These are phyloP conservation scores for Fraxinus dipetala DNA, from an alignment of 305 asterid species.

Conservation along the genomic window DNA sequence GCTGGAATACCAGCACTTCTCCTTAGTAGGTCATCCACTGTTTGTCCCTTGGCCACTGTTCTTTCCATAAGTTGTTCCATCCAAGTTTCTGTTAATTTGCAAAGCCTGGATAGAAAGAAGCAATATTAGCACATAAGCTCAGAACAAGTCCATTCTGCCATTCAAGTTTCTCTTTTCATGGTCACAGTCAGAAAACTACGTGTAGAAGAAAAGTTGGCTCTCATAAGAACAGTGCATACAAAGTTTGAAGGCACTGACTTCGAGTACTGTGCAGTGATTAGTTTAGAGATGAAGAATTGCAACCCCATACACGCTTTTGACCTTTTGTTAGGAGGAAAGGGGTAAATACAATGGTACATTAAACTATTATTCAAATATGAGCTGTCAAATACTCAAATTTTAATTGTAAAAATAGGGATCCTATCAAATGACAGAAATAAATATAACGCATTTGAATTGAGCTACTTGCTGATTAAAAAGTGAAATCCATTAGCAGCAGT, in stretches of 20 bases:
- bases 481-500: constrained; percentile 12
- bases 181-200: constrained; percentile 11
- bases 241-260: constrained; percentile 1
- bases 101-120: constrained; percentile 59
- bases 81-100: constrained; percentile 85
- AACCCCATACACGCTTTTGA: not conserved
- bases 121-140: constrained; percentile 25
- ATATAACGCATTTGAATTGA: not conserved
- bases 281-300: constrained; percentile 13
- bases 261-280: not conserved
- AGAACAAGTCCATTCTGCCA: constrained; percentile 1
- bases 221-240: constrained; percentile 1
- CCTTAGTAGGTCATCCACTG: constrained; percentile 91
- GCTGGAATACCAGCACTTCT: constrained; percentile 99
- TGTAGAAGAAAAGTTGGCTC: not conserved
- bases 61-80: constrained; percentile 96
- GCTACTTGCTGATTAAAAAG: constrained; percentile 10
- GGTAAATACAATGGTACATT: constrained; percentile 6
- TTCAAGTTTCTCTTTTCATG: constrained; percentile 14
- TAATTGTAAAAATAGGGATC: not conserved
- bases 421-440: not conserved
- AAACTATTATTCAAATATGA: constrained; percentile 4
- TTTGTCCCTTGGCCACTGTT: constrained; percentile 84
- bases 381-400: constrained; percentile 2
- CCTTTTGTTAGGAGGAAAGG: not conserved